phyloP scores from a whole-genome alignment of 805 yeast genomes.

The Kluyveromyces dobzhanskii region DNA sequence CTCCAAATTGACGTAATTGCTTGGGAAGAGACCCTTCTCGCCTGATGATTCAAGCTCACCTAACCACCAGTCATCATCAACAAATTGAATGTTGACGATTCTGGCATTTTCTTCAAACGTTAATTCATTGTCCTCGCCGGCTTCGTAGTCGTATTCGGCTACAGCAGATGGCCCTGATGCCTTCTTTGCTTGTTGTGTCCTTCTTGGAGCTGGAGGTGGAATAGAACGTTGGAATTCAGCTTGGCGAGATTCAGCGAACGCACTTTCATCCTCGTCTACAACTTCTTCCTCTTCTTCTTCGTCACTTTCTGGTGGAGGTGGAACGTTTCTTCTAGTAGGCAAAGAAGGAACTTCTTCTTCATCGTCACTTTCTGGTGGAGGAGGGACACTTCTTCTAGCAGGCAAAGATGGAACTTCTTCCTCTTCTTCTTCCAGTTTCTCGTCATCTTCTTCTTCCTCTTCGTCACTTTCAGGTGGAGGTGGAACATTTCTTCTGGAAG shows the following conservation, averaged over 20 bases:
- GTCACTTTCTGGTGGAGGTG: constrained; percentile 14
- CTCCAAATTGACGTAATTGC: constrained; percentile 57
- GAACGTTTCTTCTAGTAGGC: constrained; percentile 10
- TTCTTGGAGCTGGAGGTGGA: constrained; percentile 28
- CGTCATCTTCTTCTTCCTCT: background rate
- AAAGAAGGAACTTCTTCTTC: constrained; percentile 11
- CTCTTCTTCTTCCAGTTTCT: background rate
- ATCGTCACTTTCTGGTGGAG: constrained; percentile 14
- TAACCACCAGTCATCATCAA: constrained; percentile 96
- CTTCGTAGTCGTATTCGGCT: constrained; percentile 86
- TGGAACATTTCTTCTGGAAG: background rate
- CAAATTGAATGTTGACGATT: constrained; percentile 75
- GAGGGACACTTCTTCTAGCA: constrained; percentile 11
- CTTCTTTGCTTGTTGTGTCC: constrained; percentile 13
- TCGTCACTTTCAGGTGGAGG: background rate
- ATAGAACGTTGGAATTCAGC: constrained; percentile 5
- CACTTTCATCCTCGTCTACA: constrained; percentile 14
- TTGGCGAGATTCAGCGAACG: constrained; percentile 3
- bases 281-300: constrained; percentile 13
- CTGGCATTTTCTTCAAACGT: constrained; percentile 76
- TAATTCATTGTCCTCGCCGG: constrained; percentile 87
- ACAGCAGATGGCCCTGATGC: constrained; percentile 40
- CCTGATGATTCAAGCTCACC: constrained; percentile 65
- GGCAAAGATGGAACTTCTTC: constrained; percentile 8
- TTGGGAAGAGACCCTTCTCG: constrained; percentile 79